phyloP scores from a whole-genome alignment of 148 eudicot genomes.

The Arctostaphylos glauca region DNA sequence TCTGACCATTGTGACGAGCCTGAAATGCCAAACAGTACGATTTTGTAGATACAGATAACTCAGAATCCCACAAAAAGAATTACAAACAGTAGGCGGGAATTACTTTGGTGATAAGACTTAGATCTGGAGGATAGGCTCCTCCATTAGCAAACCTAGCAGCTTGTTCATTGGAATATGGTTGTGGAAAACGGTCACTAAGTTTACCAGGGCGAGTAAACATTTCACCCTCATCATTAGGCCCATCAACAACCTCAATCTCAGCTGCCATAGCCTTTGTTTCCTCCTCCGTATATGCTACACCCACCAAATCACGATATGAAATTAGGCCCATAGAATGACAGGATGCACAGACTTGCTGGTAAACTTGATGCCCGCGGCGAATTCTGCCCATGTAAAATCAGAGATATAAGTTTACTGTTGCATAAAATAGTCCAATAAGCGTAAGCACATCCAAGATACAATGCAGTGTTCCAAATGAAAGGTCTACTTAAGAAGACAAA shows the following conservation, averaged over 20 bases:
- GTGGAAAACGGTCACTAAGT: constrained; percentile 84
- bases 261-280: constrained; percentile 97
- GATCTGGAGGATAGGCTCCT: constrained; percentile 98
- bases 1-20: constrained; percentile 99
- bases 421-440: not conserved
- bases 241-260: constrained; percentile 95
- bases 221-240: constrained; percentile 99
- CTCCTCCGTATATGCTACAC: constrained; percentile 98
- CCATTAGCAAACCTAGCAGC: constrained; percentile 99
- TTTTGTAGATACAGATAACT: not conserved
- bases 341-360: constrained; percentile 90
- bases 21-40: constrained; percentile 30
- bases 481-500: not conserved
- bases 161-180: constrained; percentile 85
- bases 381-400: constrained; percentile 47
- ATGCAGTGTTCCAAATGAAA: not conserved
- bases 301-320: constrained; percentile 95
- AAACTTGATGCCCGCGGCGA: constrained; percentile 94
- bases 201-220: constrained; percentile 98
- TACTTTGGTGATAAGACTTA: constrained; percentile 92
- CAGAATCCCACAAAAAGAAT: not conserved
- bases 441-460: not conserved
- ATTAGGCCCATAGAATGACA: constrained; percentile 87
- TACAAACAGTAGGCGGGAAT: constrained; percentile 10
- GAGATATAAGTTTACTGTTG: not conserved